Evolutionary conservation across 1,284 basidiomycete genomes (phyloP).

Genomic region (Tilletia setariae): DNA sequence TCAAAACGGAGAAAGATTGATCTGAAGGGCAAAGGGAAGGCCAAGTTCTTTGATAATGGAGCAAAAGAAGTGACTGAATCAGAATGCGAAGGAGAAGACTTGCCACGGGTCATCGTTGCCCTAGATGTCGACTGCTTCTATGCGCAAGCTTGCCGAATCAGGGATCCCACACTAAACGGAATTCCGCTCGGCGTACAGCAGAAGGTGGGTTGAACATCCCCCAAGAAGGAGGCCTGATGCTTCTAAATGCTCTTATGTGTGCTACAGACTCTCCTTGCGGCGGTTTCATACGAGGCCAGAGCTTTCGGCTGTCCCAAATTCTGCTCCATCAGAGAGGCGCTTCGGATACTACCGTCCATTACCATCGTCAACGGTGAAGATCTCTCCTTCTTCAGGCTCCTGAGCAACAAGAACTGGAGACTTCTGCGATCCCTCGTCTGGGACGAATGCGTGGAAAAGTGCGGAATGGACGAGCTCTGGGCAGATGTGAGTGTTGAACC

Average conservation of each 20-base stretch:
- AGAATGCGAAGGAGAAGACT: not conserved
- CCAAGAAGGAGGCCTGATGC: too few species aligned
- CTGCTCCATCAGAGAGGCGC: slow-evolving; percentile 48
- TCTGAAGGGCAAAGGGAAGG: slow-evolving; percentile 11
- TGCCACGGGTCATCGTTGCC: slow-evolving; percentile 66
- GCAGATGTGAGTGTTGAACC: slow-evolving; percentile 39
- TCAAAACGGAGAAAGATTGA: slow-evolving; percentile 8
- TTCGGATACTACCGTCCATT: slow-evolving; percentile 49
- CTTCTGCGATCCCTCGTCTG: slow-evolving; percentile 47
- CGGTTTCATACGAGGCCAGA: slow-evolving; percentile 55
- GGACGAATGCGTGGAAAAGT: slow-evolving; percentile 50
- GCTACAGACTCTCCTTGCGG: slow-evolving; percentile 49
- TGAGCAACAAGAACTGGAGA: slow-evolving; percentile 44
- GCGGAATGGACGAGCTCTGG: slow-evolving; percentile 57
- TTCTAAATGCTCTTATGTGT: too few species aligned
- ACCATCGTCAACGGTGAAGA: slow-evolving; percentile 56
- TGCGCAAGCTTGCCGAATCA: slow-evolving; percentile 52
- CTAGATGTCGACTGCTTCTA: slow-evolving; percentile 93
- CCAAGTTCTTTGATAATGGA: not conserved
- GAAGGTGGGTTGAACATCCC: slow-evolving; percentile 33
- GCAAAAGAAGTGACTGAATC: not conserved
- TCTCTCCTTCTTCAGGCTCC: slow-evolving; percentile 51
- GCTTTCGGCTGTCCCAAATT: slow-evolving; percentile 53
- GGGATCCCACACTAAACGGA: slow-evolving; percentile 51
- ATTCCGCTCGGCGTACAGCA: slow-evolving; percentile 56